A percentile compares a stretch with the other conserved stretches of the same genome.
Evolutionary conservation across 768 basidiomycete species (phyloP).

Genomic region (Gloeostereum incarnatum): DNA sequence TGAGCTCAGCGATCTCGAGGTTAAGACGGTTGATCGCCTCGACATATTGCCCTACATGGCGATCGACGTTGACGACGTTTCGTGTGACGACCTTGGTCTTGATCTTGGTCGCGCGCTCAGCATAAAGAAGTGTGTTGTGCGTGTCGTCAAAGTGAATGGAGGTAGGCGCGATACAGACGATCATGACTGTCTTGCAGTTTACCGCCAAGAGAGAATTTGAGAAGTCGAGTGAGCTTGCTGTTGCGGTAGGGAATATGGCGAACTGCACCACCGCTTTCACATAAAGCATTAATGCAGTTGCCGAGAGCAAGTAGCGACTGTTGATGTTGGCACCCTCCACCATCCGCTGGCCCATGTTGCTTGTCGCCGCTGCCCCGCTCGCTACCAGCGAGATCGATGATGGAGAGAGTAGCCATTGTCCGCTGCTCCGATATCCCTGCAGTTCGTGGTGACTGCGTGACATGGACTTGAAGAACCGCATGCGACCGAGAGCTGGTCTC

Average conservation of each 20-base stretch:
- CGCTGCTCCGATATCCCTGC: constrained; percentile 75
- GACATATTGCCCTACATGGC: constrained; percentile 93
- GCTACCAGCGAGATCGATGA: constrained; percentile 96
- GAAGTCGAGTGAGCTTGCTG: constrained; percentile 93
- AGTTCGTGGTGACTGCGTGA: constrained; percentile 80
- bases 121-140: constrained; percentile 95
- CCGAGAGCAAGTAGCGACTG: constrained; percentile 92
- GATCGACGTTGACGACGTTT: constrained; percentile 90
- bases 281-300: constrained; percentile 97
- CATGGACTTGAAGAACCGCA: constrained; percentile 93
- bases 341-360: constrained; percentile 97
- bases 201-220: constrained; percentile 96
- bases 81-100: constrained; percentile 95
- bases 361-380: constrained; percentile 94
- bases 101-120: constrained; percentile 96
- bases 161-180: constrained; percentile 94
- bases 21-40: constrained; percentile 90
- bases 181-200: constrained; percentile 99
- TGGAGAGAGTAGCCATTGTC: constrained; percentile 86
- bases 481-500: constrained; percentile 96
- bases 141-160: constrained; percentile 97
- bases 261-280: constrained; percentile 81
- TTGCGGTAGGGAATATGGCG: constrained; percentile 96
- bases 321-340: constrained; percentile 99
- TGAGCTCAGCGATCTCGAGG: constrained; percentile 74